Conservation (phyloP, 2,329 filamentous ascomycete genomes). For the Podosphaera xanthii region DNA sequence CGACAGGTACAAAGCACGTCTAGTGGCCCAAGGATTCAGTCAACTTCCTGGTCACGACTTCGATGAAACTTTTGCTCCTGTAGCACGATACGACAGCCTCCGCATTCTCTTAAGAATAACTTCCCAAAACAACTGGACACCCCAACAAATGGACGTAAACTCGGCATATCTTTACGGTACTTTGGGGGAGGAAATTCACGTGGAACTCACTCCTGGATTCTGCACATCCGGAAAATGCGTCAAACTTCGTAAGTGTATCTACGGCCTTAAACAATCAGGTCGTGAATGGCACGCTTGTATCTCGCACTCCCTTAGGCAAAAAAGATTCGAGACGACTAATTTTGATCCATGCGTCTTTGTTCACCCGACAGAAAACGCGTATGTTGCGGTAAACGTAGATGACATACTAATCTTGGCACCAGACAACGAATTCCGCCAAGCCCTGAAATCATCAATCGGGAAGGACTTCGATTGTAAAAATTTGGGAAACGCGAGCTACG, state of each 20-base stretch:
- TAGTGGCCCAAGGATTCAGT: conserved; percentile 1
- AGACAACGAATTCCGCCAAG: background rate
- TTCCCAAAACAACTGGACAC: background rate
- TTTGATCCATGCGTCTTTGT: background rate
- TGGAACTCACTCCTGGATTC: background rate
- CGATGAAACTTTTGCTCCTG: conserved; percentile 1
- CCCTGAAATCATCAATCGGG: background rate
- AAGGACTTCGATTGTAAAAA: background rate
- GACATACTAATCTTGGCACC: background rate
- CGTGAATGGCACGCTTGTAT: conserved; percentile 1
- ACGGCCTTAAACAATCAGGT: conserved; percentile 1
- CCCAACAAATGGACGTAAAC: background rate
- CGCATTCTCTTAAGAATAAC: background rate
- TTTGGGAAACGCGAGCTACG: no score
- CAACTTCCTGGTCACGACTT: conserved; percentile 1
- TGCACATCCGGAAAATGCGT: background rate
- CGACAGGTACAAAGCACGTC: conserved; percentile 1
- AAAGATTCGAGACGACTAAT: background rate
- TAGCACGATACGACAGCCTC: background rate
- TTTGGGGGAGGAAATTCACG: background rate
- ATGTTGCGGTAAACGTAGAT: background rate
- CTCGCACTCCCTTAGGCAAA: background rate
- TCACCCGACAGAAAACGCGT: conserved; percentile 1
- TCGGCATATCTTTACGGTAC: background rate
- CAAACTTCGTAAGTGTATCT: background rate